Base-by-base conservation (phyloP, 768 basidiomycete species). In the Tricholoma flavovirens region DNA sequence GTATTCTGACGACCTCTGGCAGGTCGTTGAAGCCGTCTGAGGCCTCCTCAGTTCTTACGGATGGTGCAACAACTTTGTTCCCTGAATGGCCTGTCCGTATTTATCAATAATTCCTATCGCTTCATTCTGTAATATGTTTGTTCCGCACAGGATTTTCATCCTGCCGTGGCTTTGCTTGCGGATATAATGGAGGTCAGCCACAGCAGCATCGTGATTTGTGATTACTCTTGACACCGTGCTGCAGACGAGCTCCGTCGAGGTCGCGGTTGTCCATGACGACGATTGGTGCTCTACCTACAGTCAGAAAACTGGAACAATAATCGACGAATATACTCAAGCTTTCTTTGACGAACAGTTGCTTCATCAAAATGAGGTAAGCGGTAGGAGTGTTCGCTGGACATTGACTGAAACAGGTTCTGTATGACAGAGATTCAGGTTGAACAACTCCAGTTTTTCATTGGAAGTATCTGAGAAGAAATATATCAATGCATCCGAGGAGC, bases 231-330 rank as follows among this genome's bases (percentile, higher is more conserved):
- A 15, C 15, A 29, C 8, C 17, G 17, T 21, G 33, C 38, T 17
- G 14, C 26, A 59, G 59, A 59, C 55, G 7, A 56, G 46, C 3
- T 40, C 46, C 21, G 55, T 56, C 10, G 45, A 56, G 19, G 50
- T 59, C 12, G 59, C 52, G 5, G 59, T 49, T 22, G 55, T 59
- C 21, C 59, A 59, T 19, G 55, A 59, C 24, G 52, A 59, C 21
- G 55, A 53, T 2, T 59, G 59, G 59, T 59, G 59, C 19, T 56
- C 55, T 14, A 24, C 42, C 5, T 52, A 55, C 32, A 55, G 54
- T 53, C 36, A 46, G 26, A 49, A 24, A 11, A 53, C 40, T 21
- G 40, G 15, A 2, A 15, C 11, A 12, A 56, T 59, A n/a, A 53
- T 56, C 26, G 59, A 59, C 33, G 59, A 56, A 17, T 59, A 59